Conservation (phyloP, 2,329 filamentous ascomycete species). For the Leptographium radiaticola region DNA sequence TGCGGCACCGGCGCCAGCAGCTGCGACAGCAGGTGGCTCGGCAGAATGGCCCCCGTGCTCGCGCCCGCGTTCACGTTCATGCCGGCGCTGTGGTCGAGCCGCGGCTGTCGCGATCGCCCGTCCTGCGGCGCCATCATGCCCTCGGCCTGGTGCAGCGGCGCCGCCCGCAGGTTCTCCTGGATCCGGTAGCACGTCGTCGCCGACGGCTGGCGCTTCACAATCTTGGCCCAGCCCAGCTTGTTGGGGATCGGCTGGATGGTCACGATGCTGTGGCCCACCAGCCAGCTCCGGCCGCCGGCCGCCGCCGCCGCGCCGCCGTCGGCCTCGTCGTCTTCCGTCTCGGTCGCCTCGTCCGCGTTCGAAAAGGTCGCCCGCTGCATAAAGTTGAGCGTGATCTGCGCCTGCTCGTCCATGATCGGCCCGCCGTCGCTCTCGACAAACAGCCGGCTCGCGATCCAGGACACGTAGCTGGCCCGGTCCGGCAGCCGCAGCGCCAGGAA, state of each 20-base stretch:
- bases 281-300: conserved; percentile 48
- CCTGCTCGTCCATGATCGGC: conserved; percentile 77
- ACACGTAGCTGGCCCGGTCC: conserved; percentile 72
- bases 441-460: conserved; percentile 80
- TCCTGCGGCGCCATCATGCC: not conserved
- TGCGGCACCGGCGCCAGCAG: conserved; percentile 52
- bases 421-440: conserved; percentile 66
- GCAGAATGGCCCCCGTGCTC: conserved; percentile 43
- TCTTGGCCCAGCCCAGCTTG: conserved; percentile 52
- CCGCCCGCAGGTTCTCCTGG: conserved; percentile 44
- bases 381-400: conserved; percentile 85
- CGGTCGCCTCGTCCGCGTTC: conserved; percentile 55
- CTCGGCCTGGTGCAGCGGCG: conserved; percentile 37
- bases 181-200: conserved; percentile 48
- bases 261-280: conserved; percentile 61
- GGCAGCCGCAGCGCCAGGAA: conserved; percentile 79
- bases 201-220: conserved; percentile 61
- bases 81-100: conserved; percentile 29
- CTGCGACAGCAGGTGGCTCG: conserved; percentile 60
- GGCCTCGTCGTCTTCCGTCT: conserved; percentile 37
- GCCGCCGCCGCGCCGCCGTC: conserved; percentile 24
- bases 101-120: conserved; percentile 8
- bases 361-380: conserved; percentile 83
- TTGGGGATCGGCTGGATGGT: conserved; percentile 56
- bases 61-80: conserved; percentile 45